Conservation (phyloP, 1,139 yeast species). For the Taphrina flavorubra region DNA sequence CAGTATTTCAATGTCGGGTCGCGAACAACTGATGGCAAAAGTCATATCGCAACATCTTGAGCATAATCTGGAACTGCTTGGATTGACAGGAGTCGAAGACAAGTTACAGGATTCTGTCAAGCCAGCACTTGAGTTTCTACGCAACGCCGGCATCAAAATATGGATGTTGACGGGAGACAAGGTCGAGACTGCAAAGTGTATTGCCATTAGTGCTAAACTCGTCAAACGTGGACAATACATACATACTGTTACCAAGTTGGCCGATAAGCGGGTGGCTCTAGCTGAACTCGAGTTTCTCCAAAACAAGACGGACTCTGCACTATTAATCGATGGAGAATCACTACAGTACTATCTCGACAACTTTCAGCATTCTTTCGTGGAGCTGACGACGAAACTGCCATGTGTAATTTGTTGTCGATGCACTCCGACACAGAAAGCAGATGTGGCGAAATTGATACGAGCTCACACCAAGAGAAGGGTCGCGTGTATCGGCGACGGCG, state of each 20-base stretch:
- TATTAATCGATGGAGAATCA: constrained; percentile 93
- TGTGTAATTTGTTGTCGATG: constrained; percentile 98
- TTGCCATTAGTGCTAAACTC: constrained; percentile 88
- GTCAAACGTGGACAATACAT: constrained; percentile 93
- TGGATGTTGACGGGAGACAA: constrained; percentile 99
- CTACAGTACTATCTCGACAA: constrained; percentile 69
- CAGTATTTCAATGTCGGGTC: constrained; percentile 73
- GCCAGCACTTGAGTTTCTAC: constrained; percentile 82
- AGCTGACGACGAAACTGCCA: constrained; percentile 75
- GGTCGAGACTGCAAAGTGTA: constrained; percentile 97
- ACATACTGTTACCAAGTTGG: constrained; percentile 72
- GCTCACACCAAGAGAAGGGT: constrained; percentile 83
- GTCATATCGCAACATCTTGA: constrained; percentile 76
- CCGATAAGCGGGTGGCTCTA: constrained; percentile 66
- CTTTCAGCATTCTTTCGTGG: constrained; percentile 73
- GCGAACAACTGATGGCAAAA: constrained; percentile 74
- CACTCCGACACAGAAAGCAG: constrained; percentile 98
- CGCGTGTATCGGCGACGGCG: constrained; percentile 99
- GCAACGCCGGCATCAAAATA: constrained; percentile 95
- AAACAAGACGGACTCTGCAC: constrained; percentile 71
- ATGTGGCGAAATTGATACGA: constrained; percentile 81
- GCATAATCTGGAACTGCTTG: constrained; percentile 80
- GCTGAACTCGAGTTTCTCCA: constrained; percentile 71
- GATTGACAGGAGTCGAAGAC: constrained; percentile 97
- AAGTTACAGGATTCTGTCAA: constrained; percentile 89